These are phyloP conservation scores for Asterella californica DNA, from an alignment of 225 moss, liverwort and hornwort species.

Conservation along the genomic window DNA sequence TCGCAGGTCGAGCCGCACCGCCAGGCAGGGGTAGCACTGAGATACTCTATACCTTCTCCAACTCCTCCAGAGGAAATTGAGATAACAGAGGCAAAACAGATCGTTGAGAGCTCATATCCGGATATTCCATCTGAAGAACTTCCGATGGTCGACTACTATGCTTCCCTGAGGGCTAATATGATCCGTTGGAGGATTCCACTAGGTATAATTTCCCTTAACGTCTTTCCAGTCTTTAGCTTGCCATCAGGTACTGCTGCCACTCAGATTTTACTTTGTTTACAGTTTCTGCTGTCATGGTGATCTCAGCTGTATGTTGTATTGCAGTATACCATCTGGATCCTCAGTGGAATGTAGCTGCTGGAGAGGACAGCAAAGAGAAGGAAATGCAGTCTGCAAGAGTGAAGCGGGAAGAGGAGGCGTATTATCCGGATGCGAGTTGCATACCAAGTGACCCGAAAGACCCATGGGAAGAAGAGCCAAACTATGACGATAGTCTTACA, in stretches of 20 bases:
- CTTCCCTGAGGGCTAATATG: constrained; percentile 36
- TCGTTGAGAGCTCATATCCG: neutral
- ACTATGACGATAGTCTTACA: constrained; percentile 88
- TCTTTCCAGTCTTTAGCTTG: neutral
- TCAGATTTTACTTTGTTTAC: neutral
- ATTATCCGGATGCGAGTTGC: constrained; percentile 46
- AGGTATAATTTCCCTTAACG: constrained; percentile 21
- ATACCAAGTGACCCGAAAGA: constrained; percentile 84
- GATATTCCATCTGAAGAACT: constrained; percentile 2
- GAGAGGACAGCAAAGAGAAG: constrained; percentile 83
- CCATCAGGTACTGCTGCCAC: neutral
- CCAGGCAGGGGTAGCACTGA: neutral
- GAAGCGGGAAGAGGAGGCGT: constrained; percentile 86
- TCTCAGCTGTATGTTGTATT: neutral
- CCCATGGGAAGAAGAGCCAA: constrained; percentile 91
- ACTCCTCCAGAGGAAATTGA: constrained; percentile 2
- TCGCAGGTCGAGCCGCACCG: neutral
- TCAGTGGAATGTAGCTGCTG: constrained; percentile 75
- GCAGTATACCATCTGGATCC: constrained; percentile 50
- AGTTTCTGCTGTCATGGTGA: neutral
- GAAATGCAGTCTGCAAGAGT: constrained; percentile 76
- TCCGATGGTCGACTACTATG: constrained; percentile 28
- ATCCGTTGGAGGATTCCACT: constrained; percentile 47
- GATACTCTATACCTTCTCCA: neutral
- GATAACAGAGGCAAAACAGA: neutral